Base-by-base conservation (phyloP, 1,284 basidiomycete species). In the Cutaneotrichosporon curvatum region DNA sequence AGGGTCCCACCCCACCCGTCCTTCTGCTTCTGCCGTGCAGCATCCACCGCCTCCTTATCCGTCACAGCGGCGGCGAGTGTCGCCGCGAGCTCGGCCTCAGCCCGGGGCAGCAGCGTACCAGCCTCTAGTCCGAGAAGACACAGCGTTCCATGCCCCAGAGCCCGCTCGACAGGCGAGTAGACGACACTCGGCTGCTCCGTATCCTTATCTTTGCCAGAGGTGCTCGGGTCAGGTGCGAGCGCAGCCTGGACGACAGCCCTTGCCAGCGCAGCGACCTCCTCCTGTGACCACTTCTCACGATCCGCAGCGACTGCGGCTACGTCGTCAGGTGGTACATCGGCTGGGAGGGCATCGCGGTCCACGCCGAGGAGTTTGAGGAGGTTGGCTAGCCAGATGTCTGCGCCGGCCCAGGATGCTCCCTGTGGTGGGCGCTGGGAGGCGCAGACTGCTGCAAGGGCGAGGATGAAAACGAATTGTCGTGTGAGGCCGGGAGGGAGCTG, bases 1-100 rank as follows among this genome's bases (percentile, higher is more conserved):
- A 71, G 59, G 25, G 69, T 62, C 6, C 75, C 73, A 25, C 74
- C 74, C 72, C 72, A 74, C 3, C 73, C 74, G 36, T 75, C 62
- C 28, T 68, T 64, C 40, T 72, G 66, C 31, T 63, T 63, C 37
- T 64, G 61, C 22, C 68, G 55, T 1, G 71, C 62, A 15, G 56
- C 59, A 38, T 74, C 72, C 14, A 74, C 71, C 19, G 51, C 47
- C 9, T 48, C 50, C 6, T 50, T 48, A 10, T 53, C 55, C 38
- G 61, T 57, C 38, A 76, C 59, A 12, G 73, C 66, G 2, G 66
- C 58, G 55, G 70, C 75, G 15, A 77, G 65, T 8, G 68, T 68
- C 15, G 56, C 53, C 2, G 70, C 61, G 14, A 75, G 58, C 7
- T 59, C 51, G 18, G 59, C 58, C 53, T 75, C 75, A 18, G 70